Percentiles rank a stretch among this genome's conserved stretches.
Conservation (phyloP, 306 rosid species). For the Medicago arabica region DNA sequence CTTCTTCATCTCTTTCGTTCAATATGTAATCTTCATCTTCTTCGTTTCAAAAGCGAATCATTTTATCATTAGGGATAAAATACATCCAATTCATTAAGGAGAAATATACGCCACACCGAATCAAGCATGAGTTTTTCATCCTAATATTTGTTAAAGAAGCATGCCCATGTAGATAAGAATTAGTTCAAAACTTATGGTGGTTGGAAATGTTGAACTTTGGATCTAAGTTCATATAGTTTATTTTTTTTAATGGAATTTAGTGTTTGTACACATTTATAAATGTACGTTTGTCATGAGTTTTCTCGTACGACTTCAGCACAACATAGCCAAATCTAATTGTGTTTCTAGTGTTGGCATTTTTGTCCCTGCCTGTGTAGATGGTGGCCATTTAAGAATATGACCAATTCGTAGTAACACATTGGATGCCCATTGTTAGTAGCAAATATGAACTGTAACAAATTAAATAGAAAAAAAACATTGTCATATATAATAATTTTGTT, state of each 20-base stretch:
- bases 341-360: conserved; percentile 50
- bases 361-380: conserved; percentile 55
- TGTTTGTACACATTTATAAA: conserved; percentile 29
- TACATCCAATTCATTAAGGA: too few species aligned
- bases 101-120: too few species aligned
- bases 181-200: not conserved
- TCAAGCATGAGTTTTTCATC: too few species aligned
- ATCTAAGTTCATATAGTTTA: not conserved
- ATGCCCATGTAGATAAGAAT: not conserved
- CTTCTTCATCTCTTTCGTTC: too few species aligned
- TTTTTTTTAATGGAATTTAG: not conserved
- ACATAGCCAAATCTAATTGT: conserved; percentile 41
- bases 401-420: conserved; percentile 47
- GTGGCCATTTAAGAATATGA: conserved; percentile 54
- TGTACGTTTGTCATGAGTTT: conserved; percentile 18
- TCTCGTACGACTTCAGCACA: conserved; percentile 37
- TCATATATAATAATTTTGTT: conserved; percentile 58
- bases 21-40: too few species aligned
- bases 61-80: too few species aligned
- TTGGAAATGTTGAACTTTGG: not conserved
- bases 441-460: conserved; percentile 47
- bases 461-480: not conserved
- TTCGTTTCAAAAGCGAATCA: too few species aligned
- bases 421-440: conserved; percentile 64
- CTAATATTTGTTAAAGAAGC: not conserved